Evolutionary conservation across 2,329 filamentous ascomycete genomes (phyloP).

Genomic region (Fusarium graminum): DNA sequence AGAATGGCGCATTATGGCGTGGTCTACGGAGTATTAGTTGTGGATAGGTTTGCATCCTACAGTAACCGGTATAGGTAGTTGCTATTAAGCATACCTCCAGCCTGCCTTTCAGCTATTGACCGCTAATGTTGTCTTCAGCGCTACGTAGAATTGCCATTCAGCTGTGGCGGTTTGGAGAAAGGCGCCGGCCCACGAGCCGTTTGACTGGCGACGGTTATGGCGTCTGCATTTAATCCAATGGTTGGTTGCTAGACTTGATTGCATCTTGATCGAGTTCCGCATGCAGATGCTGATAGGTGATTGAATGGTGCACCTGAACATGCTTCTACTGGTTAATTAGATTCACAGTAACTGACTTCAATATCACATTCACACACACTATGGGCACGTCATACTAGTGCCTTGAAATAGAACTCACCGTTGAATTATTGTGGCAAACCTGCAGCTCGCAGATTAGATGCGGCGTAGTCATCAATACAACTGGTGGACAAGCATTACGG

Average conservation of each 20-base stretch:
- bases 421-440: slow-evolving; percentile 12
- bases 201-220: slow-evolving; percentile 33
- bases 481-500: slow-evolving; percentile 36
- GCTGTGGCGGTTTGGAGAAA: slow-evolving; percentile 28
- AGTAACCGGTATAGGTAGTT: slow-evolving; percentile 5
- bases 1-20: slow-evolving; percentile 30
- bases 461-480: slow-evolving; percentile 14
- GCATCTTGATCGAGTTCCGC: not conserved
- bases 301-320: slow-evolving; percentile 1
- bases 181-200: slow-evolving; percentile 18
- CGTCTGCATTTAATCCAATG: slow-evolving; percentile 31
- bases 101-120: not conserved
- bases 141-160: slow-evolving; percentile 25
- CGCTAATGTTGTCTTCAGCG: slow-evolving; percentile 14
- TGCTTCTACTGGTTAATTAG: slow-evolving; percentile 8
- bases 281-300: slow-evolving; percentile 12
- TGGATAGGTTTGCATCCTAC: slow-evolving; percentile 7
- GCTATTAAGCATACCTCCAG: slow-evolving; percentile 11
- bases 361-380: slow-evolving; percentile 7
- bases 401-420: slow-evolving; percentile 21
- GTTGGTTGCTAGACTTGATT: slow-evolving; percentile 15
- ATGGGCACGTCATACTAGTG: slow-evolving; percentile 27
- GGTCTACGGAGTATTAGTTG: slow-evolving; percentile 1
- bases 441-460: slow-evolving; percentile 37
- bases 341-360: not conserved